These are phyloP conservation scores for Phytophthora fragariae DNA, from an alignment of 352 stramenopile species.

Conservation along the genomic window DNA sequence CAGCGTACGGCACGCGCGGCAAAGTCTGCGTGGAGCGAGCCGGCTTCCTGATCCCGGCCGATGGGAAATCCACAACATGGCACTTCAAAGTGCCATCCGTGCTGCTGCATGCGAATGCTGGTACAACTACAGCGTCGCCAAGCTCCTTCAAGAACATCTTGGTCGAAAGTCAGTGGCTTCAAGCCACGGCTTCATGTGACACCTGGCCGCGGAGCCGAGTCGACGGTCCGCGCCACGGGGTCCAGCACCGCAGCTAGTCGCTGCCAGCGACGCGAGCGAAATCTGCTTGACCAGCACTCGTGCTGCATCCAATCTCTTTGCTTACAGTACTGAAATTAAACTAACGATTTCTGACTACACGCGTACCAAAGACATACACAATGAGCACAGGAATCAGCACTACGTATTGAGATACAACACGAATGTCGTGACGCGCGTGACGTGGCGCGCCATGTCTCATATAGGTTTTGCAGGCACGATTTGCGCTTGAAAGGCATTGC, in stretches of 20 bases:
- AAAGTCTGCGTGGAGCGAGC: not conserved
- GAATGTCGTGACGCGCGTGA: not conserved
- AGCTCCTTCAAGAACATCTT: not conserved
- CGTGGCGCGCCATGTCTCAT: slow-evolving; percentile 18
- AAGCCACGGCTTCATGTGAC: not conserved
- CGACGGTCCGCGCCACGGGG: not conserved
- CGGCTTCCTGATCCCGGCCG: slow-evolving; percentile 15
- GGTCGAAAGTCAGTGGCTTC: not conserved
- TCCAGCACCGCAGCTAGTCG: not conserved
- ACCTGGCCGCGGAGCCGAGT: not conserved
- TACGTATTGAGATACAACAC: not conserved
- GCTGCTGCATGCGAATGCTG: not conserved
- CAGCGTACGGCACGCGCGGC: not conserved
- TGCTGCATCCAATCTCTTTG: slow-evolving; percentile 5
- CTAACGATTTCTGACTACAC: not conserved
- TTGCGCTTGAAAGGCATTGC: slow-evolving; percentile 2
- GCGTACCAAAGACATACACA: too few relatives aligned
- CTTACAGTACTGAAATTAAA: slow-evolving; percentile 7
- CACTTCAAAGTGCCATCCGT: not conserved
- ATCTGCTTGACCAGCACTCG: not conserved
- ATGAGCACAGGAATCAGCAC: not conserved
- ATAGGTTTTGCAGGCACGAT: slow-evolving; percentile 4
- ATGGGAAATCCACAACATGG: slow-evolving; percentile 5
- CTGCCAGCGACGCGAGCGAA: not conserved
- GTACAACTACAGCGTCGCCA: not conserved